Base-by-base conservation (phyloP, 129 eudicot species). In the Arctium lappa region DNA sequence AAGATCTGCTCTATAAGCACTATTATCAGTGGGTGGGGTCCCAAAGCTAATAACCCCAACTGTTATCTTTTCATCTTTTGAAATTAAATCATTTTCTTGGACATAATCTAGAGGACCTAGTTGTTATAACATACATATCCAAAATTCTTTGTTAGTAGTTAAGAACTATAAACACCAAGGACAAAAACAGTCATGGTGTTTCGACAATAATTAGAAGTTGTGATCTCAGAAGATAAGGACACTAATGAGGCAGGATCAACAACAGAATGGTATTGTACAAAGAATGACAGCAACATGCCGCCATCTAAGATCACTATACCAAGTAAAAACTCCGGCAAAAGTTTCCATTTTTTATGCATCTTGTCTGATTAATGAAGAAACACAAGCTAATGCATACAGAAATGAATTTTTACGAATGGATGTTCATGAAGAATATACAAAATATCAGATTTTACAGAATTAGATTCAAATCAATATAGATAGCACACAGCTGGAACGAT, bases 1-100 rank as follows among this genome's bases (percentile, higher is more conserved):
- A n/a, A 34, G 73, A 80, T 81, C 73, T 39, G 74, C 75, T 78
- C 73, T 33, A 72, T 84, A 73, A 44, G 71, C 83, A 79, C 46
- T 68, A 79, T 73, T 73, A 79, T 46, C 80, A 60, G 27, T 73
- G n/a, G 73, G 83, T 62, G 3, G 83, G 83, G 80, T 62, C 87
- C 71, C 53, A 84, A 71, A 37, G 74, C 79, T 70, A 70, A 77
- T 53, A 56, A 77, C 0, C 79, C 18, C 29, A 63, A 73, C 32
- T 48, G 37, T 76, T 60, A 69, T 22, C 81, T 65, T 78, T 62
- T 16, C 31, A 34, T 22, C 75, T 84, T 84, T 63, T 73, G 11
- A 73, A n/a, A 63, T 10, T 32, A 79, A 15, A 73, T 79, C 77
- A 73, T 34, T 46, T 79, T n/a, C 33, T n/a, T 42, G 10, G 4